Conservation (phyloP, 2,329 filamentous ascomycete genomes). For the Fusarium compactum region DNA sequence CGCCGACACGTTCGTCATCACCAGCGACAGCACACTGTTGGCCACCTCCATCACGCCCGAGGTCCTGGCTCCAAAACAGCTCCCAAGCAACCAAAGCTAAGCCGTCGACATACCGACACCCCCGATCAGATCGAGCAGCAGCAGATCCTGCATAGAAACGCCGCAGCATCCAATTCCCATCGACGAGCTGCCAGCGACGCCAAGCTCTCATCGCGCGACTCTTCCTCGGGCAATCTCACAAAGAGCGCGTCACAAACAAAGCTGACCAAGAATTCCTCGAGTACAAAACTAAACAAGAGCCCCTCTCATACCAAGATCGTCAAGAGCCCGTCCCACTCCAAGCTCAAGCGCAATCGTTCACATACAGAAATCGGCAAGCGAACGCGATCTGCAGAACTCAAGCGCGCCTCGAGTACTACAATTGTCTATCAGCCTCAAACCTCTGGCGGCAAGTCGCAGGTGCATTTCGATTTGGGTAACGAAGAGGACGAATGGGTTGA, state of each 20-base stretch:
- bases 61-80: conserved; percentile 65
- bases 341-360: conserved; percentile 52
- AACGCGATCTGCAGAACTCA: conserved; percentile 68
- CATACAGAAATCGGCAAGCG: conserved; percentile 58
- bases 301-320: conserved; percentile 59
- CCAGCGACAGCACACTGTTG: conserved; percentile 53
- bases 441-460: conserved; percentile 61
- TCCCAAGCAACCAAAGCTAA: conserved; percentile 60
- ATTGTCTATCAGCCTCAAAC: conserved; percentile 59
- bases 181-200: conserved; percentile 65
- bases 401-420: conserved; percentile 65
- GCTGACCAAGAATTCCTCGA: conserved; percentile 61
- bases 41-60: conserved; percentile 63
- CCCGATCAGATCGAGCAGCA: conserved; percentile 47
- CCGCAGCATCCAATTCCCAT: conserved; percentile 51
- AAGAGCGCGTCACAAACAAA: conserved; percentile 67
- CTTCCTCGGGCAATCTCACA: conserved; percentile 60
- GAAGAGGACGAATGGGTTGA: conserved; percentile 75
- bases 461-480: conserved; percentile 73
- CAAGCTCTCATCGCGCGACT: conserved; percentile 60
- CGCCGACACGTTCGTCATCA: conserved; percentile 51
- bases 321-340: conserved; percentile 67
- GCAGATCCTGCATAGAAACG: conserved; percentile 41
- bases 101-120: conserved; percentile 59
- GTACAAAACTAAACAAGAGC: conserved; percentile 53